These are phyloP conservation scores for Nepenthes gracilis DNA, from an alignment of 148 eudicot genomes.

Conservation along the genomic window DNA sequence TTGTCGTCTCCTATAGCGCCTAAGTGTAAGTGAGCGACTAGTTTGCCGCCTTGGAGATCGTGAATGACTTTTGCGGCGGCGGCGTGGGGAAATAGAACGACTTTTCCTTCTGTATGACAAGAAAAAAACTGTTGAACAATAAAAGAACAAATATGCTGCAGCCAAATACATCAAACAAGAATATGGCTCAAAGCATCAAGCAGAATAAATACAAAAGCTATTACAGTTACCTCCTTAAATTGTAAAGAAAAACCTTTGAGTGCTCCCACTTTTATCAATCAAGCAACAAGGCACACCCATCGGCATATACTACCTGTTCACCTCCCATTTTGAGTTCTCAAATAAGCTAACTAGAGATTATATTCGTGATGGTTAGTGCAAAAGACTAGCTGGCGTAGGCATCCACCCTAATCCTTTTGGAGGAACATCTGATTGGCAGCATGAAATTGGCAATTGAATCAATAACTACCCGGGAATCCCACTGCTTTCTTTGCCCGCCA, in stretches of 20 bases:
- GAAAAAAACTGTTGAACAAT: slow-evolving; percentile 19
- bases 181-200: slow-evolving; percentile 15
- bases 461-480: no score
- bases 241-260: slow-evolving; percentile 57
- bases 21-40: slow-evolving; percentile 61
- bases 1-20: slow-evolving; percentile 44
- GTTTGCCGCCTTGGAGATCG: slow-evolving; percentile 61
- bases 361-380: no score
- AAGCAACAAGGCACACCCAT: slow-evolving; percentile 61
- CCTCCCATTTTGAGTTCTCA: slow-evolving; percentile 23
- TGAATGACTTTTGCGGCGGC: slow-evolving; percentile 55
- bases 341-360: no score
- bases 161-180: neutral
- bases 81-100: slow-evolving; percentile 61
- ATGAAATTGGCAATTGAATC: no score
- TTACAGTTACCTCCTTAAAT: slow-evolving; percentile 67
- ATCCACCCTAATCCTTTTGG: no score
- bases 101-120: slow-evolving; percentile 68
- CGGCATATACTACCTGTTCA: slow-evolving; percentile 65
- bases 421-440: no score
- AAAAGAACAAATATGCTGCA: neutral
- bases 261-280: slow-evolving; percentile 75
- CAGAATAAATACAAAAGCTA: slow-evolving; percentile 31
- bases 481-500: no score
- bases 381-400: no score